Evolutionary conservation across 345 rosid genomes (phyloP), one percentile per base, ranked within the genome.

Genomic region (Conringia planisiliqua): DNA sequence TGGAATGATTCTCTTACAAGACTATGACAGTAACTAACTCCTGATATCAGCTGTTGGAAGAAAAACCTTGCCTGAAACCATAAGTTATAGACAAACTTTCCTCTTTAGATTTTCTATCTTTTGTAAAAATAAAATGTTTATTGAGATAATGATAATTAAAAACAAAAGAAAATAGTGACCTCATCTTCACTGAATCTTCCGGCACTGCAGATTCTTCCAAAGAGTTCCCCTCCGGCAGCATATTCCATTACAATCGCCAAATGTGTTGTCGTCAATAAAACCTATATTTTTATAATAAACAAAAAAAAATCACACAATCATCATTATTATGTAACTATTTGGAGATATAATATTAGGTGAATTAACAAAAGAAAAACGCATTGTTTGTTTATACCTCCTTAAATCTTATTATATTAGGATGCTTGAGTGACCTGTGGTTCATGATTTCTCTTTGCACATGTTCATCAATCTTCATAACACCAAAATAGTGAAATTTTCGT

Each of bases 41-140:
- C 94, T 69, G 91, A 87, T 73, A 87, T 84, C 57, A 87, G 81
- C 67, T 89, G 94, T 79, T 89, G 94, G 70, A 89, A 89, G 90
- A 89, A 89, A 74, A 85, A 89, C 83, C 89, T 82, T 50, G 85
- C 91, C 95, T 89, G 86, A 64, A 71, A 71, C 39, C 20, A 18
- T 51, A 5, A 6, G 7, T 60, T n/a, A 22, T 4, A 52, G 5
- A 26, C 39, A 44, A 32, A 5, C 26, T 56, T 26, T 12, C 24
- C 17, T 35, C 7, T 18, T 66, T 33, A 70, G 10, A 14, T 6
- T 32, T 6, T 17, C 2, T 35, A 0, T 33, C 17, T 58, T 33
- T 35, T 2, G 6, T 4, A 3, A 11, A 17, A 17, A 50, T 1
- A 62, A 39, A n/a, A 2, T 51, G 36, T 54, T 64, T 30, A 14